phyloP scores from a whole-genome alignment of 208 protist genomes.

The Leishmania arabica region DNA sequence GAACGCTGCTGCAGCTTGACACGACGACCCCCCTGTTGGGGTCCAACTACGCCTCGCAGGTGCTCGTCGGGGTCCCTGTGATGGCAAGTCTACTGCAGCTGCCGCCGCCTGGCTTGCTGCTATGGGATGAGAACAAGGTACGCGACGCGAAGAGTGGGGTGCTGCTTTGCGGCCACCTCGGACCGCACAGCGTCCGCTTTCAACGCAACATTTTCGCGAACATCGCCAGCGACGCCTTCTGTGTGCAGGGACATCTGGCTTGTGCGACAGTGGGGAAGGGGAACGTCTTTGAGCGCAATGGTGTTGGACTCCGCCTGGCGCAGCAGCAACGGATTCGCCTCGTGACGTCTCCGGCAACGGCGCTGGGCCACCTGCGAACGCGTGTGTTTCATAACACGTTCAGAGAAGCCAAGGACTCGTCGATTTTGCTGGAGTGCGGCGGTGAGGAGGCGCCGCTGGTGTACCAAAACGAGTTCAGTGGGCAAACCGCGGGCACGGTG shows the following conservation, averaged over 20 bases:
- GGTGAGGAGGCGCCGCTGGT: slow-evolving; percentile 38
- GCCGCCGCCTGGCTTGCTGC: slow-evolving; percentile 57
- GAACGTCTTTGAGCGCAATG: slow-evolving; percentile 76
- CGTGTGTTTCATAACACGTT: slow-evolving; percentile 77
- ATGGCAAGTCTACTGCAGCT: slow-evolving; percentile 58
- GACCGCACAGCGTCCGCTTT: slow-evolving; percentile 45
- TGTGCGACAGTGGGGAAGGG: slow-evolving; percentile 60
- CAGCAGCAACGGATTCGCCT: slow-evolving; percentile 34
- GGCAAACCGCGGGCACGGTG: slow-evolving; percentile 36
- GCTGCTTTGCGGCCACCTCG: slow-evolving; percentile 56
- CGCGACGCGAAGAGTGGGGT: slow-evolving; percentile 48
- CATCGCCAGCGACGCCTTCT: slow-evolving; percentile 48
- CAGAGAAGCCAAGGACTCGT: slow-evolving; percentile 30
- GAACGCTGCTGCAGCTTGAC: slow-evolving; percentile 76
- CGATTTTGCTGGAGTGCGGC: slow-evolving; percentile 41
- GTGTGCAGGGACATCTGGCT: slow-evolving; percentile 72
- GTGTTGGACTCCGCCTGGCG: slow-evolving; percentile 30
- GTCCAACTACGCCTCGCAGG: slow-evolving; percentile 65
- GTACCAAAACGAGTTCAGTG: slow-evolving; percentile 64
- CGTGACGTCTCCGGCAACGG: background rate
- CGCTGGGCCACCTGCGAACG: slow-evolving; percentile 21
- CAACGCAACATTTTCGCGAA: slow-evolving; percentile 62
- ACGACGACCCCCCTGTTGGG: slow-evolving; percentile 40
- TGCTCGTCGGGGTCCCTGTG: slow-evolving; percentile 54
- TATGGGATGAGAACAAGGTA: slow-evolving; percentile 75